These are phyloP conservation scores for Rauvolfia tetraphylla DNA, from an alignment of 257 asterid species.

Conservation along the genomic window DNA sequence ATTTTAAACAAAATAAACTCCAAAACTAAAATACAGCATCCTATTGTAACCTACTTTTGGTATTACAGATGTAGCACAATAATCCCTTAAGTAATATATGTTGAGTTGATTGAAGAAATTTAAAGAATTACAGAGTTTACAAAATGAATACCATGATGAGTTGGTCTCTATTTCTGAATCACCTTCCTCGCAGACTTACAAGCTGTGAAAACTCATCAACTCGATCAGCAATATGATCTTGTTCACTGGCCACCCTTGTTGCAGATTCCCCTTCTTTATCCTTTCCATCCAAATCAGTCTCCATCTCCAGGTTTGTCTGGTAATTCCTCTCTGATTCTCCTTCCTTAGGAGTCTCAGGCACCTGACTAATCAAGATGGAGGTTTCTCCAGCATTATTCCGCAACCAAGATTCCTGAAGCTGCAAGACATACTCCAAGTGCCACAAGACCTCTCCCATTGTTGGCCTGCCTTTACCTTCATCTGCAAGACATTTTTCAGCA, in stretches of 20 bases:
- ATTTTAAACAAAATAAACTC: neutral
- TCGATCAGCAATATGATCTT: constrained; percentile 34
- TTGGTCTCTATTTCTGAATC: constrained; percentile 8
- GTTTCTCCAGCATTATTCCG: constrained; percentile 10
- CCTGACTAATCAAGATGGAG: constrained; percentile 23
- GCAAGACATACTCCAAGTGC: constrained; percentile 10
- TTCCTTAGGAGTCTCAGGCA: constrained; percentile 29
- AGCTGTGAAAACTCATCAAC: constrained; percentile 43
- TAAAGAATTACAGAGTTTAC: neutral
- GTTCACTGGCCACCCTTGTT: neutral
- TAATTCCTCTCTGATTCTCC: constrained; percentile 21
- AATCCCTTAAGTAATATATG: neutral
- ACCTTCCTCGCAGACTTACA: constrained; percentile 44
- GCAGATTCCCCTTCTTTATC: constrained; percentile 22
- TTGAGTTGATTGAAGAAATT: neutral
- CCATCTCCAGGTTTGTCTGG: constrained; percentile 10
- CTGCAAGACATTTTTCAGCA: constrained; percentile 13
- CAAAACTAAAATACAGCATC: constrained; percentile 1
- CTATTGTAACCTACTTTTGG: neutral
- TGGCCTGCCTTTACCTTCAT: constrained; percentile 9
- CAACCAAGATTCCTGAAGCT: constrained; percentile 2
- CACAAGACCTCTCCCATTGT: constrained; percentile 14
- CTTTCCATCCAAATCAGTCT: constrained; percentile 11
- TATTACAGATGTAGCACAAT: neutral
- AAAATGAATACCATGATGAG: neutral